phyloP scores from a whole-genome alignment of 305 asterid species.

The Ruellia speciosa region DNA sequence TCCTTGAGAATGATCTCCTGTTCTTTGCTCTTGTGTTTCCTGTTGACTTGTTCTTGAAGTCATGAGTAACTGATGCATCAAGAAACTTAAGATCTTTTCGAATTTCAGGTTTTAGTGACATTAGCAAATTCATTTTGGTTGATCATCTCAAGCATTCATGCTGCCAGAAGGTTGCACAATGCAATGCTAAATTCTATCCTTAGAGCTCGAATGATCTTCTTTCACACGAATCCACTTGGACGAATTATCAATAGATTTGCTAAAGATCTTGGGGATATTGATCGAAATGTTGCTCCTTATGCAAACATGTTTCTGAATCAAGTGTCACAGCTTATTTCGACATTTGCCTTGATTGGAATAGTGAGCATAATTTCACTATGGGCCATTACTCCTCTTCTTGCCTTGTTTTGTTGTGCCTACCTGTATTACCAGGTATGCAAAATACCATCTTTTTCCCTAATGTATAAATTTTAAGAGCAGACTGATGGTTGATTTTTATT shows the following conservation, averaged over 20 bases:
- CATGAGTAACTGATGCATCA: conserved; percentile 12
- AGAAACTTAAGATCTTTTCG: conserved; percentile 15
- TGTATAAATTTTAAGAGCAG: not conserved
- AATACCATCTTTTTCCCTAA: not conserved
- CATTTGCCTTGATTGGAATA: conserved; percentile 84
- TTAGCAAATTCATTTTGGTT: conserved; percentile 79
- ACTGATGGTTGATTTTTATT: not conserved
- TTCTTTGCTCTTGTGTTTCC: conserved; percentile 14
- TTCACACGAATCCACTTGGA: conserved; percentile 94
- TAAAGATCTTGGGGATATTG: conserved; percentile 90
- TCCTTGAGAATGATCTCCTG: conserved; percentile 12
- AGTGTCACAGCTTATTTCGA: conserved; percentile 74
- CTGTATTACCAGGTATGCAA: conserved; percentile 77
- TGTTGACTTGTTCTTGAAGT: conserved; percentile 11
- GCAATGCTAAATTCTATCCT: conserved; percentile 79
- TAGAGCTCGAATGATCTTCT: conserved; percentile 95
- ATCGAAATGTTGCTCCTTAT: conserved; percentile 77
- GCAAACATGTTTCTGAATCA: conserved; percentile 69
- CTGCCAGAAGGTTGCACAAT: conserved; percentile 67
- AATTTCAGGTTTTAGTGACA: conserved; percentile 63
- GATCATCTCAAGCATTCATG: conserved; percentile 83
- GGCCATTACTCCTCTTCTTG: conserved; percentile 91
- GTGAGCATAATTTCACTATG: conserved; percentile 91
- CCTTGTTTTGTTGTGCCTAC: conserved; percentile 75
- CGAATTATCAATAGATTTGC: conserved; percentile 93